Evolutionary conservation across 176 grass and related monocot species (phyloP).

Genomic region (Microstegium vimineum): DNA sequence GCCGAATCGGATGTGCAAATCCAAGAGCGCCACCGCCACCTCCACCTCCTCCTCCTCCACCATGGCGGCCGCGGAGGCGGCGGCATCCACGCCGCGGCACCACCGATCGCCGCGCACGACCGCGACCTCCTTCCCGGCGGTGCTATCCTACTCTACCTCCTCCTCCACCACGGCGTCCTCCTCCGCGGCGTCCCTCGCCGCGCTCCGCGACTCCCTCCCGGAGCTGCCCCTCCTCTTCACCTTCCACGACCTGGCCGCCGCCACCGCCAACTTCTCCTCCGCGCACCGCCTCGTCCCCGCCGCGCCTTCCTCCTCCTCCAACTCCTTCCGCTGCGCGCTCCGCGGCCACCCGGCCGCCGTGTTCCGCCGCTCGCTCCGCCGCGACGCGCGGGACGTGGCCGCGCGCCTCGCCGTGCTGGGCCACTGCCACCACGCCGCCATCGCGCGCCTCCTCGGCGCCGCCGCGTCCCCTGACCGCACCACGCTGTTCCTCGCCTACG

Average conservation of each 20-base stretch:
- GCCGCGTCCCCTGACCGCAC: constrained; percentile 54
- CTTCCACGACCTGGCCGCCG: constrained; percentile 54
- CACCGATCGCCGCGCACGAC: constrained; percentile 17
- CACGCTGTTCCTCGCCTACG: constrained; percentile 75
- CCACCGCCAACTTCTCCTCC: constrained; percentile 65
- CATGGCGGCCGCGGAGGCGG: background rate
- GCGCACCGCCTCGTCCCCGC: constrained; percentile 38
- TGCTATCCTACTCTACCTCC: constrained; percentile 14
- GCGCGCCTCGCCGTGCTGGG: constrained; percentile 43
- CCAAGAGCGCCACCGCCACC: constrained; percentile 50
- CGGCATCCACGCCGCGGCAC: constrained; percentile 7
- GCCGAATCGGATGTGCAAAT: constrained; percentile 62
- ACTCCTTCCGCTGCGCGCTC: constrained; percentile 65
- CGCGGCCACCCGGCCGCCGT: constrained; percentile 59
- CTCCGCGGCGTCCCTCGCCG: constrained; percentile 43
- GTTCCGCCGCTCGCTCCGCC: constrained; percentile 72
- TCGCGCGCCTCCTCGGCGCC: constrained; percentile 79
- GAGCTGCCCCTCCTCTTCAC: constrained; percentile 54
- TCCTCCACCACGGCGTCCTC: constrained; percentile 27
- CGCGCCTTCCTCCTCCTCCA: constrained; percentile 10
- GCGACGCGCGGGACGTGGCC: constrained; percentile 31
- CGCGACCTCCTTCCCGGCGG: background rate
- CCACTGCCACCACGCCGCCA: constrained; percentile 77
- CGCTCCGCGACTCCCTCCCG: constrained; percentile 59
- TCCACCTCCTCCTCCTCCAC: constrained; percentile 10